Base-by-base conservation (phyloP, 441 rosid genomes). In the Jatropha multifida region DNA sequence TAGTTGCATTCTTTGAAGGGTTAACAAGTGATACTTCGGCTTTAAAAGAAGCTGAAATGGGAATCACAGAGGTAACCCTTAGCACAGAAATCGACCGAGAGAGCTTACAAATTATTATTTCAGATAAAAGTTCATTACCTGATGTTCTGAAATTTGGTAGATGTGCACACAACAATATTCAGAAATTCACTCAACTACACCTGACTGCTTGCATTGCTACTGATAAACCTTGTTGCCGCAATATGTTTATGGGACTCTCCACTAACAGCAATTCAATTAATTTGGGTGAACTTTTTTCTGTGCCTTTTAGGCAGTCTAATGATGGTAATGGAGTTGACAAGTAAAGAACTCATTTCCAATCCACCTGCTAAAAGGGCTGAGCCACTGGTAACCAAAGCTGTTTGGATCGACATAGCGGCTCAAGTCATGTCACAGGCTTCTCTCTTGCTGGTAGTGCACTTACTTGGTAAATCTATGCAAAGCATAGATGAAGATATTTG, bases 1-100 rank as follows among this genome's bases (percentile, higher is more conserved):
- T 70, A 0, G 80, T 84, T 61, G 87, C 81, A n/a, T 73, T 81
- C 66, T 46, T 64, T 41, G 82, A 81, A 4, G 83, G 87, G 14
- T 54, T 52, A 41, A 69, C 80, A 42, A 67, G 15, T 3, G 83
- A 84, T 41, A 13, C 54, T 66, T 70, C 69, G 23, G 77, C 69
- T 37, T 66, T 84, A 18, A 72, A 75, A 70, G 71, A 76, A 72
- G 87, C 85, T 1, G 80, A 84, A 63, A 37, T 81, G 37, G 81
- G 80, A 48, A 76, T 84, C 18, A 48, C 79, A 2, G 71, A 17
- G 32, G 59, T n/a, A 0, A 40, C 11, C 8, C 7, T 12, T 26
- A 68, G 79, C 79, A 71, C 85, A 3, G 65, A 71, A 13, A 49
- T 74, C 55, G 67, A 82, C n/a, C 74, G 73, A 63, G 58, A 71